Conservation (phyloP, 768 basidiomycete genomes). For the Stropharia rugosoannulata region DNA sequence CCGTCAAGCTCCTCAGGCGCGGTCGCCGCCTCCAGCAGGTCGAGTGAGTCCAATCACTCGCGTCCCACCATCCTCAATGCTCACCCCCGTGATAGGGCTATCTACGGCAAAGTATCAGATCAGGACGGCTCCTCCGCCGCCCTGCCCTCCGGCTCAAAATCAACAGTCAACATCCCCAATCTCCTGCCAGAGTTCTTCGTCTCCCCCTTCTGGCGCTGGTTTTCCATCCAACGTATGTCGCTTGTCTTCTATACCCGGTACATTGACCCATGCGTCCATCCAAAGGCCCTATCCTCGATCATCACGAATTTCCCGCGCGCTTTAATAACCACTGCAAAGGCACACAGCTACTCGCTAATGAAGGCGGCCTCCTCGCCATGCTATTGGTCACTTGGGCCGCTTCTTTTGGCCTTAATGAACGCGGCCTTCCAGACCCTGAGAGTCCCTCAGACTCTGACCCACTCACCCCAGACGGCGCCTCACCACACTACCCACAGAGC, state of each 20-base stretch:
- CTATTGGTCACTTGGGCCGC: conserved; percentile 86
- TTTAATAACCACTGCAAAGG: conserved; percentile 68
- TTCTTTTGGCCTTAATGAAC: conserved; percentile 85
- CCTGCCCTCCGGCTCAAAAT: conserved; percentile 33
- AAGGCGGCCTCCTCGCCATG: conserved; percentile 77
- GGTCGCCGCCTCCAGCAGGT: conserved; percentile 82
- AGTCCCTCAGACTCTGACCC: conserved; percentile 18
- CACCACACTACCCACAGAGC: conserved; percentile 13
- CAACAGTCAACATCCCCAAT: conserved; percentile 62
- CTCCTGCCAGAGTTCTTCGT: conserved; percentile 79
- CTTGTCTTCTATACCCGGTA: background rate
- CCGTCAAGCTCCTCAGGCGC: conserved; percentile 79
- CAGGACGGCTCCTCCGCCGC: conserved; percentile 36
- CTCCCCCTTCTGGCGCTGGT: conserved; percentile 83
- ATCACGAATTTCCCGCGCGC: conserved; percentile 74
- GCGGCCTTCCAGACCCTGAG: conserved; percentile 53
- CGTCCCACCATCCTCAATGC: conserved; percentile 9
- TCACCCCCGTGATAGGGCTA: conserved; percentile 47
- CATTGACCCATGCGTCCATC: conserved; percentile 54
- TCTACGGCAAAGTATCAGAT: conserved; percentile 70
- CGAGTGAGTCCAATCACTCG: conserved; percentile 49
- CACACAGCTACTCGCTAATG: conserved; percentile 58
- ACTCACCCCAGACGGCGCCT: background rate
- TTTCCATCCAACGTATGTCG: conserved; percentile 74
- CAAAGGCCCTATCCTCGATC: conserved; percentile 83